phyloP scores from a whole-genome alignment of 2,329 filamentous ascomycete species.

The Cladosporium sp. region DNA sequence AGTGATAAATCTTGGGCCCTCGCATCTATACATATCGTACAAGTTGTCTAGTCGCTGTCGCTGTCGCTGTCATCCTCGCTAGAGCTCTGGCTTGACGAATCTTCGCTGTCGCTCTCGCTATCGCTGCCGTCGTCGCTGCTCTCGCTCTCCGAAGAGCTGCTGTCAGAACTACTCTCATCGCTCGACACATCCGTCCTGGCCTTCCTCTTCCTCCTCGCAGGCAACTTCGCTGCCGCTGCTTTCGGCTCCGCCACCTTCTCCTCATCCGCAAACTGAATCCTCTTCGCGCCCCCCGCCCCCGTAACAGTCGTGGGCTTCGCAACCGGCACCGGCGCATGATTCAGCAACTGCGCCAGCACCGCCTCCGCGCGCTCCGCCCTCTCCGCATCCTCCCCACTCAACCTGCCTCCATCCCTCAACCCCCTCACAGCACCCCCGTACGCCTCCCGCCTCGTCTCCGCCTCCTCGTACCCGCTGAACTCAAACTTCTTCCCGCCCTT shows the following conservation, averaged over 20 bases:
- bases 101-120: background rate
- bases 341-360: slow-evolving; percentile 17
- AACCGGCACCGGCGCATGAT: slow-evolving; percentile 10
- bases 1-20: no score
- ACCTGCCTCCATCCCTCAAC: slow-evolving; percentile 24
- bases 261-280: slow-evolving; percentile 3
- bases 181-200: slow-evolving; percentile 28
- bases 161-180: slow-evolving; percentile 17
- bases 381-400: slow-evolving; percentile 28
- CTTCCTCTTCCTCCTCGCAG: slow-evolving; percentile 22
- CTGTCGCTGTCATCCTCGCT: background rate
- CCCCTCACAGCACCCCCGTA: slow-evolving; percentile 32
- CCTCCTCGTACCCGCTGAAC: slow-evolving; percentile 37
- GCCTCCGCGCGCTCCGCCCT: slow-evolving; percentile 20
- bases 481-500: slow-evolving; percentile 42
- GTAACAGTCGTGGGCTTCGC: background rate
- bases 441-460: slow-evolving; percentile 29
- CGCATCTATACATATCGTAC: background rate
- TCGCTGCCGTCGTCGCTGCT: slow-evolving; percentile 8
- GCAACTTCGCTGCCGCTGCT: background rate
- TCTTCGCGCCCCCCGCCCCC: slow-evolving; percentile 1
- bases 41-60: background rate
- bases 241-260: background rate
- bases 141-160: slow-evolving; percentile 11
- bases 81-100: background rate